A percentile compares a stretch with the other conserved stretches of the same genome.
Evolutionary conservation across 2,329 filamentous ascomycete genomes (phyloP).

Genomic region (Phaeophleospora eucalypticola): DNA sequence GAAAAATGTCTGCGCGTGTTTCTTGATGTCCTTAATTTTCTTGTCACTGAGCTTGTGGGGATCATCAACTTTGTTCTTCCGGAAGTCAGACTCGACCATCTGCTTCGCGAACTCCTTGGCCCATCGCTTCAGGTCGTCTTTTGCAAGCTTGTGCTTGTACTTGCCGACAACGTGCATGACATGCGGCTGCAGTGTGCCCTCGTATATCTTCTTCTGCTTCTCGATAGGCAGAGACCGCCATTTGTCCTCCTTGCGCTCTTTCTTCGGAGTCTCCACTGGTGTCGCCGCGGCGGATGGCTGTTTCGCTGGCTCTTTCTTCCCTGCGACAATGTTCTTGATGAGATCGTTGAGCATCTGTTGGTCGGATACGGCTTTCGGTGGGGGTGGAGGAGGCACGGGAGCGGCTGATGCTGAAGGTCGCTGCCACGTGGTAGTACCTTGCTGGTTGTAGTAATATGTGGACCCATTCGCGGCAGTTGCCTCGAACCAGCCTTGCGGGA

Average conservation of each 20-base stretch:
- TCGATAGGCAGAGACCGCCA: constrained; percentile 68
- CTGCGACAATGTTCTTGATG: constrained; percentile 61
- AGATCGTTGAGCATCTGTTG: constrained; percentile 72
- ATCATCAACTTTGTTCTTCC: constrained; percentile 78
- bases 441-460: constrained; percentile 80
- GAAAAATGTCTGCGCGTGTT: constrained; percentile 78
- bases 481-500: constrained; percentile 84
- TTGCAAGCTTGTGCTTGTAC: constrained; percentile 80
- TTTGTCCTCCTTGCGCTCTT: constrained; percentile 59
- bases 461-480: constrained; percentile 67
- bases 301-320: constrained; percentile 61
- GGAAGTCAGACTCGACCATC: constrained; percentile 86
- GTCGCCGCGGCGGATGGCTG: constrained; percentile 58
- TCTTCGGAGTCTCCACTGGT: constrained; percentile 57
- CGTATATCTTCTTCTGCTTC: constrained; percentile 93
- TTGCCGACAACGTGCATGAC: constrained; percentile 84
- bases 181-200: constrained; percentile 81
- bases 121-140: constrained; percentile 65
- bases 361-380: constrained; percentile 64
- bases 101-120: constrained; percentile 71
- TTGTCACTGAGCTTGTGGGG: constrained; percentile 73
- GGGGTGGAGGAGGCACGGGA: constrained; percentile 50
- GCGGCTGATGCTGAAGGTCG: constrained; percentile 65
- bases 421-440: constrained; percentile 76
- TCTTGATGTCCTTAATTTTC: constrained; percentile 77